Base-by-base conservation (phyloP, 805 yeast species). In the Grigorovia humatica region DNA sequence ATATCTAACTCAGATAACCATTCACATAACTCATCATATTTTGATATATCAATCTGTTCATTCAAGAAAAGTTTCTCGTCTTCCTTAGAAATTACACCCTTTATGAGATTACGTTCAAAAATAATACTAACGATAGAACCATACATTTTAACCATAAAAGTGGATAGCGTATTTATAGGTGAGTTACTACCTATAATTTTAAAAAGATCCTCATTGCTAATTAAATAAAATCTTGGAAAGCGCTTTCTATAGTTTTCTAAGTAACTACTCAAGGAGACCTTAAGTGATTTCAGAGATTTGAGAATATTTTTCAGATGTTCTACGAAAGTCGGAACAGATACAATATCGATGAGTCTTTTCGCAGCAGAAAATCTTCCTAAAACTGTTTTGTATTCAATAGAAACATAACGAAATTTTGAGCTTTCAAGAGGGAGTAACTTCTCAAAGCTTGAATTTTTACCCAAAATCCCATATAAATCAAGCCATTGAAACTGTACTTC, bases 401-500 rank as follows among this genome's bases (percentile, higher is more conserved):
- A 76, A 8, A 84, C 68, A 48, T 76, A 79, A 20, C 73, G 74
- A 62, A 87, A 90, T 45, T 95, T 70, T 0, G 83, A 62, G 0
- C 83, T 72, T 58, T 89, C 96, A 3, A 78, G 60, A 0, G 95
- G 93, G 11, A 90, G 69, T 1, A 87, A 65, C n/a, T 68, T 71
- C 52, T 74, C 72, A 18, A 89, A 76, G 42, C 83, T 88, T 1
- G 72, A 71, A 44, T 76, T 78, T 0, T 74, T 69, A 4, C 79
- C 82, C 60, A 91, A 84, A 0, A 88, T 80, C 1, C 96, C 96
- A 55, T 80, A 83, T 20, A 90, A 71, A 62, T 91, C 88, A 1
- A 87, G 78, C 95, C 96, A 90, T 59, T 83, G 87, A n/a, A 83
- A 71, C 65, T 91, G 98, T 1, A 82, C 85, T 38, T 88, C 96